Percentiles rank a stretch among this genome's conserved stretches.
Evolutionary conservation across 345 rosid genomes (phyloP).

Genomic region (Murraya paniculata): DNA sequence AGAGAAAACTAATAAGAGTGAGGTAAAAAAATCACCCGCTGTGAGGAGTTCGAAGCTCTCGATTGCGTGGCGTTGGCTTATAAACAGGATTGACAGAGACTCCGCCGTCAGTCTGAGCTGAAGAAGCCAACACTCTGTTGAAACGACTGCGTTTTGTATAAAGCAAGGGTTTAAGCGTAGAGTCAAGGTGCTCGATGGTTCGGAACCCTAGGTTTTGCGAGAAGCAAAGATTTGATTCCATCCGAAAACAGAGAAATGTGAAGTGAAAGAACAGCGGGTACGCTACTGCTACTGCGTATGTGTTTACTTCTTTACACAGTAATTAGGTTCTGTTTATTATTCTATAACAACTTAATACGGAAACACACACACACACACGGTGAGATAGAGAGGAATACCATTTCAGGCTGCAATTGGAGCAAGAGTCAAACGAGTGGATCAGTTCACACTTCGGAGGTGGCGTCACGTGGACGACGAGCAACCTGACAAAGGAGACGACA

Average conservation of each 20-base stretch:
- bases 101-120: constrained; percentile 1
- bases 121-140: constrained; percentile 22
- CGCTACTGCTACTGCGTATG: no score
- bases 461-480: no score
- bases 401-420: not conserved
- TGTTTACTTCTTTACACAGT: not conserved
- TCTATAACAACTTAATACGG: not conserved
- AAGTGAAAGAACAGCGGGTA: not conserved
- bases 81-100: constrained; percentile 50
- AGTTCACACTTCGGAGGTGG: no score
- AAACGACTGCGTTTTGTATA: constrained; percentile 9
- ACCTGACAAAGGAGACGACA: no score
- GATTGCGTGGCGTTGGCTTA: constrained; percentile 59
- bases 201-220: constrained; percentile 16
- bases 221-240: constrained; percentile 3
- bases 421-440: not conserved
- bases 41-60: constrained; percentile 86
- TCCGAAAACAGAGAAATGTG: not conserved
- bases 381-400: not conserved
- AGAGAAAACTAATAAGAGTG: not conserved
- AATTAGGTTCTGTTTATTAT: not conserved
- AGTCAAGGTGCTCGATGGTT: not conserved
- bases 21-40: constrained; percentile 57
- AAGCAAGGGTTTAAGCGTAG: constrained; percentile 17
- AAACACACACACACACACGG: rapidly evolving